Conservation (phyloP, 176 grass and related monocot species). For the Hordeum vulgare region MorexV3_pseudomolecules_assembly NC_058522.1:525432613-525433112, state of each 20-base stretch:
- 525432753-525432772: slow-evolving; percentile 2
- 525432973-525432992: not conserved
- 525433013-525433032: too few species aligned
- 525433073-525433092: too few species aligned
- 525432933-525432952: not conserved
- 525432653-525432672: slow-evolving; percentile 41
- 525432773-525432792: not conserved
- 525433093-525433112: too few species aligned
- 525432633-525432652: slow-evolving; percentile 97
- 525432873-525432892: not conserved
- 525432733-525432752: not conserved
- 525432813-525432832: not conserved
- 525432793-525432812: not conserved
- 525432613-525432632: slow-evolving; percentile 28
- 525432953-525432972: not conserved
- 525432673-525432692: not conserved
- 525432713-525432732: not conserved
- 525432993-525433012: too few species aligned
- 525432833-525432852: not conserved
- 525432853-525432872: not conserved
- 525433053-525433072: too few species aligned
- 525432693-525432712: not conserved
- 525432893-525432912: not conserved
- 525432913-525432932: not conserved
- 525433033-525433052: too few species aligned